phyloP scores from a whole-genome alignment of 2,329 filamentous ascomycete species.

The Talaromyces sp. region DNA sequence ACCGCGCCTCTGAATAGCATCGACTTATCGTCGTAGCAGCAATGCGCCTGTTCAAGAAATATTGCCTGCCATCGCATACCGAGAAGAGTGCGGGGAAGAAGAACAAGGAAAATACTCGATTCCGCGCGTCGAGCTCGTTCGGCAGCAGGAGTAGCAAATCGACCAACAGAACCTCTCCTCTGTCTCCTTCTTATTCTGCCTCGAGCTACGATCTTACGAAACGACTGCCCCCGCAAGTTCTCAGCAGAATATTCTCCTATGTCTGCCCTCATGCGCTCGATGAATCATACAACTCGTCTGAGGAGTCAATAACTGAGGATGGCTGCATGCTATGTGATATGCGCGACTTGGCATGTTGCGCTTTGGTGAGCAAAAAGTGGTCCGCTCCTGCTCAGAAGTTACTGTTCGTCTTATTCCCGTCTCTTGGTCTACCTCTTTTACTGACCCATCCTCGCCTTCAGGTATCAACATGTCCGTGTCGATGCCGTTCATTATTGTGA shows the following conservation, averaged over 20 bases:
- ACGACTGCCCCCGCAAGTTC: constrained; percentile 64
- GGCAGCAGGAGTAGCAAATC: background rate
- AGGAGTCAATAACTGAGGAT: constrained; percentile 74
- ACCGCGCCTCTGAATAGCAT: background rate
- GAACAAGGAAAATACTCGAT: constrained; percentile 2
- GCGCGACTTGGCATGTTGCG: constrained; percentile 80
- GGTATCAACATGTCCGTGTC: constrained; percentile 86
- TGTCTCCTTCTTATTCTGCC: constrained; percentile 1
- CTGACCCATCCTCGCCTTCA: constrained; percentile 37
- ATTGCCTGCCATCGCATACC: constrained; percentile 6
- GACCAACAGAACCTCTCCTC: background rate
- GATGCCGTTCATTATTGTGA: constrained; percentile 94
- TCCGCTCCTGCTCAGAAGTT: constrained; percentile 55
- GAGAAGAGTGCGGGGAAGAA: constrained; percentile 11
- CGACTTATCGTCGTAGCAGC: background rate
- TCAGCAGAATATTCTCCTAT: constrained; percentile 73
- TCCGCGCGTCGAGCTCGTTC: background rate
- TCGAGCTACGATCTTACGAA: constrained; percentile 41
- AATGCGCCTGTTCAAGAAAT: constrained; percentile 14
- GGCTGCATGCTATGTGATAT: constrained; percentile 92
- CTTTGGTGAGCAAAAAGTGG: constrained; percentile 73
- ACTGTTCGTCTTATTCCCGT: constrained; percentile 57
- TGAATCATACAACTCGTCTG: constrained; percentile 75
- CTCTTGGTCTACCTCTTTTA: background rate
- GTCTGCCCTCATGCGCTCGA: constrained; percentile 83